Conservation (phyloP, 805 yeast species). For the Nakazawaea ishiwadae region DNA sequence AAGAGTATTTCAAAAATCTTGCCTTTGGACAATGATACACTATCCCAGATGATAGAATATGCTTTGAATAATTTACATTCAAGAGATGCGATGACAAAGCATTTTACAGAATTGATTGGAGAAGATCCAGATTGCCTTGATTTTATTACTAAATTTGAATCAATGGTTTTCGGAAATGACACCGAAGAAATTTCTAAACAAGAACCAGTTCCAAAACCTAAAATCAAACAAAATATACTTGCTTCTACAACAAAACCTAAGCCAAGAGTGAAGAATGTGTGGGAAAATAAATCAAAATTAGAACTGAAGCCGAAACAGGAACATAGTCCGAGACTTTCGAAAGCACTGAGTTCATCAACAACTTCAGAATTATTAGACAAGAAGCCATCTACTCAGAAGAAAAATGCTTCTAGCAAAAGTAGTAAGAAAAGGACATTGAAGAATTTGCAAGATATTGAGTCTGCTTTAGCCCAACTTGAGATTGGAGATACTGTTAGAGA, state of each 20-base stretch:
- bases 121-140: slow-evolving; percentile 48
- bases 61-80: slow-evolving; percentile 38
- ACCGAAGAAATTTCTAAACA: slow-evolving; percentile 4
- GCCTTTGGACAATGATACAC: slow-evolving; percentile 56
- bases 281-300: slow-evolving; percentile 4
- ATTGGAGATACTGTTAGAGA: slow-evolving; percentile 15
- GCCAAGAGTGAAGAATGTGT: slow-evolving; percentile 15
- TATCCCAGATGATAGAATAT: slow-evolving; percentile 50
- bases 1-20: slow-evolving; percentile 29
- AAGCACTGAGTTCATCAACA: slow-evolving; percentile 26
- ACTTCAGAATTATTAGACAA: slow-evolving; percentile 43
- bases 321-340: slow-evolving; percentile 11
- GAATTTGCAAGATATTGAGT: slow-evolving; percentile 44
- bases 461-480: slow-evolving; percentile 42
- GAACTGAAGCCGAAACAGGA: slow-evolving; percentile 14
- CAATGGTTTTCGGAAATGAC: slow-evolving; percentile 30
- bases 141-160: slow-evolving; percentile 41
- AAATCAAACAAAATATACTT: slow-evolving; percentile 12
- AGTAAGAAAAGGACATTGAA: slow-evolving; percentile 46
- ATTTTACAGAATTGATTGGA: slow-evolving; percentile 54
- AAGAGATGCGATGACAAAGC: slow-evolving; percentile 43
- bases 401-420: slow-evolving; percentile 26
- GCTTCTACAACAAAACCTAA: neutral
- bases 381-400: slow-evolving; percentile 28
- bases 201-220: slow-evolving; percentile 6